Evolutionary conservation across 2,329 filamentous ascomycete species (phyloP).

Genomic region (Sphaceloma murrayae): DNA sequence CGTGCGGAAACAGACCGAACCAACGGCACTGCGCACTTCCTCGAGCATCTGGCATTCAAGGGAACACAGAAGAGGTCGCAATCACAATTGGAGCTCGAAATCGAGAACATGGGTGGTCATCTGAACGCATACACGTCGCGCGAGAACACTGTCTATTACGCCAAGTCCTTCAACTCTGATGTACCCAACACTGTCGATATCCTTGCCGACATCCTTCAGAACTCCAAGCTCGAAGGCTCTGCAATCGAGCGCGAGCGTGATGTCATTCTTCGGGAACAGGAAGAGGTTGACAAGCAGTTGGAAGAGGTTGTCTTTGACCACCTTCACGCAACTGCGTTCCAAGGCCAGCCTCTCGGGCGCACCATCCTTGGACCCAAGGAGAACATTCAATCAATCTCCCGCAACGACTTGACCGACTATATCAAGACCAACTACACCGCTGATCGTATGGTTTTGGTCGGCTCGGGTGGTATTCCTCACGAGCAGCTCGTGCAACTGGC

Average conservation of each 20-base stretch:
- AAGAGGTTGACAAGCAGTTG: constrained; percentile 99
- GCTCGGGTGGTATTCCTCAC: constrained; percentile 88
- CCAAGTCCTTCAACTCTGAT: constrained; percentile 97
- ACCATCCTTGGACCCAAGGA: constrained; percentile 96
- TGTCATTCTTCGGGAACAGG: constrained; percentile 96
- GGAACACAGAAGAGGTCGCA: constrained; percentile 91
- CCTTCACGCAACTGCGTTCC: constrained; percentile 95
- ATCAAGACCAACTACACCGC: constrained; percentile 99
- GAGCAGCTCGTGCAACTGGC: constrained; percentile 89
- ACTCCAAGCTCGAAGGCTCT: constrained; percentile 89
- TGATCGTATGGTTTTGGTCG: constrained; percentile 97
- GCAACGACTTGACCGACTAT: constrained; percentile 83
- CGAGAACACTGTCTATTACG: constrained; percentile 99
- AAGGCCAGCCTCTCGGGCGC: constrained; percentile 88
- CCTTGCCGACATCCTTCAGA: constrained; percentile 96
- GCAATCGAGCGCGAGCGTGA: constrained; percentile 97
- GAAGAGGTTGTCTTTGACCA: constrained; percentile 99
- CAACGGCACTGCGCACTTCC: constrained; percentile 98
- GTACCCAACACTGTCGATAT: constrained; percentile 96
- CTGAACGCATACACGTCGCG: constrained; percentile 99
- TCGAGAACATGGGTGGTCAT: constrained; percentile 99
- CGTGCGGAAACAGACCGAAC: constrained; percentile 96
- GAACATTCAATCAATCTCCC: constrained; percentile 95
- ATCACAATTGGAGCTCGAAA: constrained; percentile 96
- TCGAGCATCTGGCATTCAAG: constrained; percentile 99